Base-by-base conservation (phyloP, 2,329 filamentous ascomycete species). In the Epichloe sp. region DNA sequence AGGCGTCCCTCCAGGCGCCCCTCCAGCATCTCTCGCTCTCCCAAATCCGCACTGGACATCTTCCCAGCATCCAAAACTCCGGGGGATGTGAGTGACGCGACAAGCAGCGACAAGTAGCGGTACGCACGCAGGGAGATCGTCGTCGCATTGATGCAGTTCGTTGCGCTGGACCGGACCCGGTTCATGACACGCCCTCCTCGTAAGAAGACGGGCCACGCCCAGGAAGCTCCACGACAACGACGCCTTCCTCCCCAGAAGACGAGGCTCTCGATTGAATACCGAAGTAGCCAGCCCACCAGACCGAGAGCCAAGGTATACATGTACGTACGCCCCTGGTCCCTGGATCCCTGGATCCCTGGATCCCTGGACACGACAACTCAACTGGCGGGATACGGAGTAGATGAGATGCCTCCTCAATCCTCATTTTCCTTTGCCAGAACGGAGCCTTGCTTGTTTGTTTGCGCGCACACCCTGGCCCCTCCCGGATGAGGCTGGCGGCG, bases 401-500 rank as follows among this genome's bases (percentile, higher is more conserved):
- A 42, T 21, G 17, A 14, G 40, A 23, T 42, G 40, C 40, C 21
- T 23, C 4, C 5, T 15, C 26, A 31, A 31, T 31, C 26, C 26
- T 42, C 14, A 19, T 40, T 7, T 21, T 7, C 21, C 12, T 19
- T 42, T 8, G 43, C 43, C 43, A 44, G 19, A 10, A 44, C 23
- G 40, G 31, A 45, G 31, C 31, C 49, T 31, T 34, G 17, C 19
- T 21, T 19, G 19, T n/a, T 21, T 48, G 44, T 47, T 47, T 17
- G 31, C 38, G 14, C 38, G 44, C 54, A 38, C 51, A 44, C 51
- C 45, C 26, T 10, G 3, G 26, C 47, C 49, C 47, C 41, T 43
- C 52, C 51, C 52, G 48, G 56, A 55, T 54, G 56, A 58, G 55
- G 53, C 53, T 59, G 52, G 55, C 42, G 47, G 19, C 43, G 34